A percentile compares a stretch with the other conserved stretches of the same genome.
Conservation (phyloP, 345 rosid genomes). For the Ricinus communis region DNA sequence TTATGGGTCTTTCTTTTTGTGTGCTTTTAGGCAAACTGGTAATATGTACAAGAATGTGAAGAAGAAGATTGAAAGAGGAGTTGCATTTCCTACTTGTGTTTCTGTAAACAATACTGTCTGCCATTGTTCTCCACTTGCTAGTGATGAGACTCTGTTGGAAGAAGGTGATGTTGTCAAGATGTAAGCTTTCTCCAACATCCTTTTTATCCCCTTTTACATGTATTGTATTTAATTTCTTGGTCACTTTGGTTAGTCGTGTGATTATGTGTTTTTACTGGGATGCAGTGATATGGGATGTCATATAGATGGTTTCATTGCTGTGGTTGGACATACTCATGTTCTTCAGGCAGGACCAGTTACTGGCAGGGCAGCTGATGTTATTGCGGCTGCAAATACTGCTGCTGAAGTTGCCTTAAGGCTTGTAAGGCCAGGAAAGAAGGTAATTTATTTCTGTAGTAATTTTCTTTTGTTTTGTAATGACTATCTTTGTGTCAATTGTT, state of each 20-base stretch:
- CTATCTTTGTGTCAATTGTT: too few species aligned
- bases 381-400: slow-evolving; percentile 90
- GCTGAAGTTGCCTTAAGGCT: slow-evolving; percentile 99
- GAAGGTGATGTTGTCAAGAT: slow-evolving; percentile 87
- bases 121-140: slow-evolving; percentile 88
- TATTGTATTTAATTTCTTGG: background rate
- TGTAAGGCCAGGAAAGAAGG: slow-evolving; percentile 96
- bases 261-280: background rate
- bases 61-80: slow-evolving; percentile 91
- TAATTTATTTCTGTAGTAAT: slow-evolving; percentile 19
- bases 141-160: slow-evolving; percentile 72
- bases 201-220: background rate
- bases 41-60: slow-evolving; percentile 90
- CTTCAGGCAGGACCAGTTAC: slow-evolving; percentile 66
- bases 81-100: slow-evolving; percentile 91
- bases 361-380: slow-evolving; percentile 85
- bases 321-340: slow-evolving; percentile 87
- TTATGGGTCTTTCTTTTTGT: slow-evolving; percentile 1
- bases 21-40: slow-evolving; percentile 62
- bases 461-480: background rate
- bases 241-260: background rate
- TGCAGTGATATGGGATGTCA: slow-evolving; percentile 96
- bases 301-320: slow-evolving; percentile 96
- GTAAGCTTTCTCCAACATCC: slow-evolving; percentile 37
- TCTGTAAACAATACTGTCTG: slow-evolving; percentile 87